Evolutionary conservation across 2,329 filamentous ascomycete genomes (phyloP).

Genomic region (Dothideomycetes sp.): DNA sequence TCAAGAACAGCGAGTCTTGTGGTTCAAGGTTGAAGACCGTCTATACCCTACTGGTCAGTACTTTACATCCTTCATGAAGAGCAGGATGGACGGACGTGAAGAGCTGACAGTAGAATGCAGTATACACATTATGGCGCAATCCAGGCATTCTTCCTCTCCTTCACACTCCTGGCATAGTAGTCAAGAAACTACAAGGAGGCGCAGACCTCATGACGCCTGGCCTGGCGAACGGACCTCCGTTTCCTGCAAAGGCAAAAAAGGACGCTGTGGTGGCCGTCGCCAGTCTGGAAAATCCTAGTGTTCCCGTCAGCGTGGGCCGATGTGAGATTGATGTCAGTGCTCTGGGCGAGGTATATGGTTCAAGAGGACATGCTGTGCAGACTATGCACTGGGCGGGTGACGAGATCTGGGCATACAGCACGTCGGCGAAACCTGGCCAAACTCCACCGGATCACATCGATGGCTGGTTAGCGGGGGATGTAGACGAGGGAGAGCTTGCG

Average conservation of each 20-base stretch:
- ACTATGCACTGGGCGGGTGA: conserved; percentile 59
- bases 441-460: conserved; percentile 42
- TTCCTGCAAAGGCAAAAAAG: conserved; percentile 47
- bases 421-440: conserved; percentile 40
- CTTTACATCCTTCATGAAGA: no score
- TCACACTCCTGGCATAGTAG: conserved; percentile 50
- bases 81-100: no score
- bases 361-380: conserved; percentile 53
- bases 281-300: conserved; percentile 45
- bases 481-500: conserved; percentile 24
- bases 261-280: conserved; percentile 54
- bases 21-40: conserved; percentile 51
- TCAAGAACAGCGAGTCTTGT: conserved; percentile 49
- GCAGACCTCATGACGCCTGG: conserved; percentile 62
- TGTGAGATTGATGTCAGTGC: conserved; percentile 52
- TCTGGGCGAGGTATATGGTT: conserved; percentile 45
- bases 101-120: no score
- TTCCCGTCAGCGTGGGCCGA: conserved; percentile 53
- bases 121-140: conserved; percentile 58
- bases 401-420: conserved; percentile 56
- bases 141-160: conserved; percentile 50
- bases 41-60: conserved; percentile 42
- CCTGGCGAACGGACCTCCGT: conserved; percentile 52
- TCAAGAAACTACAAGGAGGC: conserved; percentile 52
- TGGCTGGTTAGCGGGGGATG: conserved; percentile 31